Percentiles rank a stretch among this genome's conserved stretches.
Evolutionary conservation across 805 yeast species (phyloP).

Genomic region (Candida takata): DNA sequence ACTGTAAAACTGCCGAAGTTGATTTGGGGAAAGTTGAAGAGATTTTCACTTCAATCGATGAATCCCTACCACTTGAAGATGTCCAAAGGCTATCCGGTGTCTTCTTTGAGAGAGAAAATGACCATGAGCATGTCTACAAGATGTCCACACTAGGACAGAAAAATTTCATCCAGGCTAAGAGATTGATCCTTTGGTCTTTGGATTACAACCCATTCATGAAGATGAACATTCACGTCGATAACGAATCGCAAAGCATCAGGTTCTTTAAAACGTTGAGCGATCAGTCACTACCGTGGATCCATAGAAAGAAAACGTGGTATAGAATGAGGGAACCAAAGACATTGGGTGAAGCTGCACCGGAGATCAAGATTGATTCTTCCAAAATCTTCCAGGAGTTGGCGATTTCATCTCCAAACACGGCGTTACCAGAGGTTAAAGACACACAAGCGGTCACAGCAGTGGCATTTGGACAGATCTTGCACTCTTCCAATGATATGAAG

Average conservation of each 20-base stretch:
- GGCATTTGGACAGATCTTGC: constrained; percentile 17
- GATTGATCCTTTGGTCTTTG: constrained; percentile 21
- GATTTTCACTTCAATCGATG: constrained; percentile 6
- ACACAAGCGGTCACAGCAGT: constrained; percentile 18
- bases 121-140: constrained; percentile 3
- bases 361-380: constrained; percentile 5
- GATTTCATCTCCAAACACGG: not conserved
- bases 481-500: not conserved
- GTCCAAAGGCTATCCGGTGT: constrained; percentile 21
- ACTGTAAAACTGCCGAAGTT: constrained; percentile 10
- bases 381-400: constrained; percentile 11
- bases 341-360: constrained; percentile 1
- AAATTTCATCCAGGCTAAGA: constrained; percentile 17
- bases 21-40: constrained; percentile 11
- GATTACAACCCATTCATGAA: constrained; percentile 20
- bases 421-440: not conserved
- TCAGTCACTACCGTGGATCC: constrained; percentile 21
- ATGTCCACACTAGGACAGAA: constrained; percentile 16
- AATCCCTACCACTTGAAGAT: constrained; percentile 16
- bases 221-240: constrained; percentile 8
- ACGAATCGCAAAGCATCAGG: constrained; percentile 4
- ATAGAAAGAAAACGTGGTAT: constrained; percentile 17
- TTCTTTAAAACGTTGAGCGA: constrained; percentile 9
- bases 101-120: constrained; percentile 12
- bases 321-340: constrained; percentile 18